These are phyloP conservation scores for Saccharum officinarum DNA, from an alignment of 176 grass and related monocot species.

Conservation along the genomic window DNA sequence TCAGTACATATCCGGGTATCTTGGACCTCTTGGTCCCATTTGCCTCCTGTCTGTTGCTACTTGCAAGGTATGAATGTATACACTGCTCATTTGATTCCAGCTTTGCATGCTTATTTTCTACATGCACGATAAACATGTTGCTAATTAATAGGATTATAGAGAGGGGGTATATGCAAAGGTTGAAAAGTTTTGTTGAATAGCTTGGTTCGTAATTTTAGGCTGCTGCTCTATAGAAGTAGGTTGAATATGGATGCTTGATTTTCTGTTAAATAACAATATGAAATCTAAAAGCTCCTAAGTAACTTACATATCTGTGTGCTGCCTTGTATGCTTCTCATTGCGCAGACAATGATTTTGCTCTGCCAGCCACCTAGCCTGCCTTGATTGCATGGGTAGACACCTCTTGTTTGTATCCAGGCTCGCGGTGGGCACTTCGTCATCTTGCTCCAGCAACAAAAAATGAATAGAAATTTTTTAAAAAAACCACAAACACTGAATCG, in stretches of 20 bases:
- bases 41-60: background rate
- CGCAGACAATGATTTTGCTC: background rate
- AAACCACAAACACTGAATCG: background rate
- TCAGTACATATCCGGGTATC: background rate
- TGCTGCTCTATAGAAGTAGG: background rate
- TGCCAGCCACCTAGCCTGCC: background rate
- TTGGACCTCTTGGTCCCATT: background rate
- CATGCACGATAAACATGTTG: background rate
- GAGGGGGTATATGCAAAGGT: background rate
- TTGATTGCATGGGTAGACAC: background rate
- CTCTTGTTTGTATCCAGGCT: background rate
- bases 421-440: background rate
- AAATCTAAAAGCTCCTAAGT: background rate
- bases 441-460: background rate
- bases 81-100: background rate
- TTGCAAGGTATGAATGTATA: background rate
- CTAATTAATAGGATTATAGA: background rate
- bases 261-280: background rate
- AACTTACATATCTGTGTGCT: background rate
- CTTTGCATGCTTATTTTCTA: background rate
- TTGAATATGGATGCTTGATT: background rate
- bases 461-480: background rate
- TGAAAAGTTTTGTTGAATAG: background rate
- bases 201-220: background rate
- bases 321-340: background rate